A percentile compares a stretch with the other conserved stretches of the same genome.
Conservation (phyloP, 768 basidiomycete species). For the Serendipita indica region DNA sequence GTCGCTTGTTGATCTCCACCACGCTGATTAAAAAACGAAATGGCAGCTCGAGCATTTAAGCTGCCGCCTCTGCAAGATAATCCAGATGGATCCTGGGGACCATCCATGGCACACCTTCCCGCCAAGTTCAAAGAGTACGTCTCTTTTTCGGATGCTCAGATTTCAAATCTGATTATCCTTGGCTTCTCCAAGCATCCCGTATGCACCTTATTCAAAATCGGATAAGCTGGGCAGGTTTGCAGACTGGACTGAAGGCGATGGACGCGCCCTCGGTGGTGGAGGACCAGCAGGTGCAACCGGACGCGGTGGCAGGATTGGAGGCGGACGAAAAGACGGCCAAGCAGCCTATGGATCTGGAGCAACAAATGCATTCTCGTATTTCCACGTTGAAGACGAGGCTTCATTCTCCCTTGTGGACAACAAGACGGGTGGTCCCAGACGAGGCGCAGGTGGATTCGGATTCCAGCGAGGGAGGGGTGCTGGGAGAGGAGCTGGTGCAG, state of each 20-base stretch:
- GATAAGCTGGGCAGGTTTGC: slow-evolving; percentile 97
- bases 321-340: slow-evolving; percentile 36
- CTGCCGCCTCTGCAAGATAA: slow-evolving; percentile 83
- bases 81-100: slow-evolving; percentile 87
- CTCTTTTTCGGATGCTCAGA: background rate
- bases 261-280: slow-evolving; percentile 37
- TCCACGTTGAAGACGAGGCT: slow-evolving; percentile 96
- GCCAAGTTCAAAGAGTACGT: slow-evolving; percentile 76
- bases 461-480: slow-evolving; percentile 34
- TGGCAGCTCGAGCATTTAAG: slow-evolving; percentile 54
- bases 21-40: background rate
- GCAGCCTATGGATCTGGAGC: slow-evolving; percentile 84
- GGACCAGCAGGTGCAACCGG: slow-evolving; percentile 26
- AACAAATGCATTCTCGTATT: slow-evolving; percentile 87
- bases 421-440: slow-evolving; percentile 53
- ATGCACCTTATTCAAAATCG: slow-evolving; percentile 95
- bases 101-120: slow-evolving; percentile 68
- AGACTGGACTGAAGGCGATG: slow-evolving; percentile 81
- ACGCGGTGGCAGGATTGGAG: slow-evolving; percentile 29
- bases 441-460: slow-evolving; percentile 38
- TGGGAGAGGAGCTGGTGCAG: slow-evolving; percentile 30
- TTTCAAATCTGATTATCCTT: background rate
- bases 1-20: slow-evolving; percentile 7
- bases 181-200: slow-evolving; percentile 50
- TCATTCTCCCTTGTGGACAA: slow-evolving; percentile 93